phyloP scores from a whole-genome alignment of 2,329 filamentous ascomycete species.

The Dothideomycetidae sp. region DNA sequence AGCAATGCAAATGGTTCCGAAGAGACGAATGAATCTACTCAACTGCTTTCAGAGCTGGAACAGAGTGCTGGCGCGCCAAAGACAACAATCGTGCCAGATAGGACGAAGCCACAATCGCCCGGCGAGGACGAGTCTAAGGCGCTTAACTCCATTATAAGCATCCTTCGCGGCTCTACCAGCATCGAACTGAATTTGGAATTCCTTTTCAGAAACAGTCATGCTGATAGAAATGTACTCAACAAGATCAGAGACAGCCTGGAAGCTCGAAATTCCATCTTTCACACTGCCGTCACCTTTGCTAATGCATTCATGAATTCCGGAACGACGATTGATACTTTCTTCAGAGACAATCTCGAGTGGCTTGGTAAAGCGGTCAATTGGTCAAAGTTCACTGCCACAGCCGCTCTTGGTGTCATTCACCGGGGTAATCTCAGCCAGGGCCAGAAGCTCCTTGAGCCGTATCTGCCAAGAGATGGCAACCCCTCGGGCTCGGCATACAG shows the following conservation, averaged over 20 bases:
- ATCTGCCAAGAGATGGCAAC: conserved; percentile 65
- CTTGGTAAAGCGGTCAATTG: conserved; percentile 96
- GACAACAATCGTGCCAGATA: conserved; percentile 36
- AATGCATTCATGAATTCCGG: conserved; percentile 99
- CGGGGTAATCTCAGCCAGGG: conserved; percentile 88
- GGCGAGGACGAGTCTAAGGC: conserved; percentile 39
- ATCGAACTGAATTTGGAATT: conserved; percentile 95
- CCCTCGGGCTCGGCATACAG: conserved; percentile 75
- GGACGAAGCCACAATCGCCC: conserved; percentile 29
- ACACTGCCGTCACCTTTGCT: conserved; percentile 90
- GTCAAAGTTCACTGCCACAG: conserved; percentile 98
- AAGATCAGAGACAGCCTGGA: conserved; percentile 93
- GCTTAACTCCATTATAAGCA: conserved; percentile 43
- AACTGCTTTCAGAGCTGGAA: conserved; percentile 42
- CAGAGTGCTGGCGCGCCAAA: conserved; percentile 34
- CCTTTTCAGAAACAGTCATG: conserved; percentile 86
- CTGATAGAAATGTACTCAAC: conserved; percentile 82
- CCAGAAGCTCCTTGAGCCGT: conserved; percentile 84
- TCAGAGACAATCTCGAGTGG: conserved; percentile 96
- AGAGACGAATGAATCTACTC: conserved; percentile 43
- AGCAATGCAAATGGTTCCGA: conserved; percentile 24
- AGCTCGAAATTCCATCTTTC: conserved; percentile 94
- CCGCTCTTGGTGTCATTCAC: conserved; percentile 90
- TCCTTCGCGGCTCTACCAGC: conserved; percentile 77
- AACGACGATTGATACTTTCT: conserved; percentile 96